Evolutionary conservation across 495 filamentous ascomycete genomes (phyloP).

Genomic region (Neurospora hispaniola): DNA sequence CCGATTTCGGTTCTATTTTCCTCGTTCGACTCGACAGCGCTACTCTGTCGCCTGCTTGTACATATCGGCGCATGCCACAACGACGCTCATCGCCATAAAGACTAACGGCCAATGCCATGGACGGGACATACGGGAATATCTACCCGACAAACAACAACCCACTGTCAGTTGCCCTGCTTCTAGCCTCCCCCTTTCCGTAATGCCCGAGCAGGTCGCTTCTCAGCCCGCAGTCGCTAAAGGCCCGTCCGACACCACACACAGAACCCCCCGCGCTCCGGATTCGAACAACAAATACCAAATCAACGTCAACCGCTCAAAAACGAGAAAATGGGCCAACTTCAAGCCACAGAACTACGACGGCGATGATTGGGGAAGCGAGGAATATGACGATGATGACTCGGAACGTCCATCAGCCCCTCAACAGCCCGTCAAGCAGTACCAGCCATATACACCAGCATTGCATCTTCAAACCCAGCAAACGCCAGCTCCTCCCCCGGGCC

Average conservation of each 20-base stretch:
- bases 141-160: conserved; percentile 12
- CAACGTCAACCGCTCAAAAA: conserved; percentile 85
- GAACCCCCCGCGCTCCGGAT: conserved; percentile 20
- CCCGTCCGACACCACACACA: conserved; percentile 5
- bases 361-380: conserved; percentile 85
- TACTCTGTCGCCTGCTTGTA: not conserved
- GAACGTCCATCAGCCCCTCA: conserved; percentile 35
- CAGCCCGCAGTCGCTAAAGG: not conserved
- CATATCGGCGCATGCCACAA: not conserved
- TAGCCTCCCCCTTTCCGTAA: conserved; percentile 1
- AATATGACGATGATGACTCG: conserved; percentile 50
- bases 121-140: conserved; percentile 25
- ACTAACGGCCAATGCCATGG: conserved; percentile 13
- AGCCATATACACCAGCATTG: conserved; percentile 11
- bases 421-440: conserved; percentile 16
- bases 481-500: not conserved
- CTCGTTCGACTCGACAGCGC: not conserved
- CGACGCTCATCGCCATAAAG: not conserved
- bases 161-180: not conserved
- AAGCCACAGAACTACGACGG: conserved; percentile 83
- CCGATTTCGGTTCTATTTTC: not conserved
- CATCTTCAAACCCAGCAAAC: conserved; percentile 13
- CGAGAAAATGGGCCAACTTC: conserved; percentile 90
- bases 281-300: conserved; percentile 39
- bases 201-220: not conserved